Base-by-base conservation (phyloP, 805 yeast genomes). In the Lachancea fermentati region DNA sequence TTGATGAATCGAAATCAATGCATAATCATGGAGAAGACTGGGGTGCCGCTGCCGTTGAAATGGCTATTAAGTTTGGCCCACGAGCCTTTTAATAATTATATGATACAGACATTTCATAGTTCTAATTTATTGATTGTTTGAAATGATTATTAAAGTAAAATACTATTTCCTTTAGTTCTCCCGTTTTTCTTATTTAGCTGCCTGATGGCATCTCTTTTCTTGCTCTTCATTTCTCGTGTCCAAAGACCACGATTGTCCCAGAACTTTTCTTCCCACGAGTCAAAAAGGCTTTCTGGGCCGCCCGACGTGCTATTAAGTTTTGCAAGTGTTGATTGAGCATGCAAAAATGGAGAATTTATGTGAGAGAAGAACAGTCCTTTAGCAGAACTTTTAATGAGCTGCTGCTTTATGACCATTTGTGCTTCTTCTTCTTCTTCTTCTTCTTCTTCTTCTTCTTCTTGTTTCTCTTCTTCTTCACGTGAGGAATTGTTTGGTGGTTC, bases 31-130 rank as follows among this genome's bases (percentile, higher is more conserved):
- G 98, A 49, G 86, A 76, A 57, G 98, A 93, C 63, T 91, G 98
- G 98, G 98, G 95, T 51, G 89, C 94, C 26, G 96, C 97, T 40
- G 98, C 98, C 12, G 96, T 93, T 19, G 98, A 91, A 69, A 91
- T 93, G 97, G 81, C 76, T 3, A 37, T 57, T 12, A 77, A 77
- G 51, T 76, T 62, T 43, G 60, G 60, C 22, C 48, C 50, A 37
- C 43, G 43, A 33, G 53, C 49, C 28, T 41, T 44, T 37, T 47
- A 38, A 40, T 19, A 25, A 17, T n/a, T n/a, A n/a, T n/a, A n/a
- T n/a, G n/a, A 25, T 25, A 25, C 9, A n/a, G 29, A 25, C n/a
- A 8, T 11, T 30, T 30, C 8, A 30, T 30, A 30, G 32, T 11
- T 13, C n/a, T 30, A n/a, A 30, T 9, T 9, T n/a, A n/a, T n/a